Evolutionary conservation across 208 protist species (phyloP), one percentile per base, ranked within the genome.

Genomic region (Leishmania tarentolae): DNA sequence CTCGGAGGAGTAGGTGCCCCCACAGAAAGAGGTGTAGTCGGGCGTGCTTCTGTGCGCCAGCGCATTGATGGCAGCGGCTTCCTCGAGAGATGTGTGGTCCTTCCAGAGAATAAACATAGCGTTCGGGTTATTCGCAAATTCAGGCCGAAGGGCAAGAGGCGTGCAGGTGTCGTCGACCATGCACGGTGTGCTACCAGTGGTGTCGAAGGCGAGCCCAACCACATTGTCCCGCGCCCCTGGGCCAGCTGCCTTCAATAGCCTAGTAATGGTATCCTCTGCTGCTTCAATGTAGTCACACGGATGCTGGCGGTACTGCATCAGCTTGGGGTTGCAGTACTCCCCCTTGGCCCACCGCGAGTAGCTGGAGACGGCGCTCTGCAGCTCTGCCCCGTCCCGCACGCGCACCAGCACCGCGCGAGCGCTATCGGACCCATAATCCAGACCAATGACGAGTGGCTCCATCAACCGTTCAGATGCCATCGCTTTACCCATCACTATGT

Each of bases 71-170:
- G 75, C 86, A n/a, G 74, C 70, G 0, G 86, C 87, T 56, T 93
- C 90, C 37, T 88, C 68, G 46, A 93, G 84, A 28, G 90, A 85
- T 6, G 84, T 91, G 81, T 93, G 90, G 66, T 91, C 86, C 73
- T 93, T 93, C 84, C 90, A 93, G 35, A 93, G 79, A n/a, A 90
- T 85, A 80, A 90, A 91, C 90, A 93, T 93, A 9, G 87, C 86
- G 42, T 90, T 91, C 7, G 87, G 86, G 56, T 91, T 93, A 28
- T 91, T 83, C 35, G 73, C 59, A 75, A 93, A 91, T 2, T 70
- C 69, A 3, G 72, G 52, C 3, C 73, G 75, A 81, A 91, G 52
- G 59, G 90, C 75, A 11, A 93, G 79, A 74, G 88, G 86, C 35
- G 56, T 76, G 80, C 87, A 89, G 37, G 73, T 76, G 59, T 76